Percentiles rank a stretch among this genome's conserved stretches.
Conservation (phyloP, 2,329 filamentous ascomycete species). For the Dactylonectria estremocensis region DNA sequence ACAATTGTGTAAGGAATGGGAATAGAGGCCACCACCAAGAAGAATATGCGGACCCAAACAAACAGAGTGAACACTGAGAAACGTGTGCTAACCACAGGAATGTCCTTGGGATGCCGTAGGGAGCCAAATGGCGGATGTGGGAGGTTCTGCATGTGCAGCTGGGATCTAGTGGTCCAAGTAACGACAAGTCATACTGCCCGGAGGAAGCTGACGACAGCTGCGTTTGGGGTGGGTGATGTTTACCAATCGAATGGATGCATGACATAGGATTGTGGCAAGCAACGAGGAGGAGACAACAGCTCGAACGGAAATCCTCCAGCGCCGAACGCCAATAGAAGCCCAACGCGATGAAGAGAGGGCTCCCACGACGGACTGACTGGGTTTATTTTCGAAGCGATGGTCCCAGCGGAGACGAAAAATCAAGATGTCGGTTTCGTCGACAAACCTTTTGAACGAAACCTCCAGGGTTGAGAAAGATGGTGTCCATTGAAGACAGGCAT, state of each 20-base stretch:
- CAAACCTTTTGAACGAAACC: neutral
- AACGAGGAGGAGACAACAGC: neutral
- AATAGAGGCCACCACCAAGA: constrained; percentile 47
- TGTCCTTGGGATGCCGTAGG: neutral
- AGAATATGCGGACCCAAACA: constrained; percentile 38
- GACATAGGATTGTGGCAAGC: neutral
- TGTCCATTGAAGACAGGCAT: neutral
- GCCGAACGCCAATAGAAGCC: neutral
- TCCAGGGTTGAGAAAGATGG: neutral
- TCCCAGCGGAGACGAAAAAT: neutral
- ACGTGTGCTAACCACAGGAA: constrained; percentile 11
- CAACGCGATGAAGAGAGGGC: neutral
- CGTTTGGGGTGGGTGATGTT: neutral
- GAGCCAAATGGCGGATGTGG: constrained; percentile 1
- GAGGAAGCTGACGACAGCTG: neutral
- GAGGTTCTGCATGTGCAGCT: neutral
- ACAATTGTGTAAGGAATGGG: constrained; percentile 47
- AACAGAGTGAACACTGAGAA: constrained; percentile 40
- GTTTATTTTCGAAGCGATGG: neutral
- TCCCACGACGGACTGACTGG: neutral
- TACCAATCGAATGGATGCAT: neutral
- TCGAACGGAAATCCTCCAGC: neutral
- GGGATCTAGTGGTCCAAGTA: neutral
- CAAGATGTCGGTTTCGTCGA: neutral
- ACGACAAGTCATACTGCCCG: too few relatives aligned